These are phyloP conservation scores for Vitis vinifera DNA, from an alignment of 164 flowering plant genomes.

Conservation along the genomic window DNA sequence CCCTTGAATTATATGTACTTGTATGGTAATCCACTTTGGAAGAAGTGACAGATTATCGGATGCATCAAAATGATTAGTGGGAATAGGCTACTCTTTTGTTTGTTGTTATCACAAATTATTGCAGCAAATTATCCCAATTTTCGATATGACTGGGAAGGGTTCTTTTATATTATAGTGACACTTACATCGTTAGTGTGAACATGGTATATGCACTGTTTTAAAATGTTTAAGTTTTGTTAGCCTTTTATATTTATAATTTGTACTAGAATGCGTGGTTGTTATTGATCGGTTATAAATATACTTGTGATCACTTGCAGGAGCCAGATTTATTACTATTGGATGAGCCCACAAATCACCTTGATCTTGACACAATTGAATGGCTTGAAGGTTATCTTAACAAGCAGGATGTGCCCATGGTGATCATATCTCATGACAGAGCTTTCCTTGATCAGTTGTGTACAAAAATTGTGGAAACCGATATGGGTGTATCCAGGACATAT, in stretches of 20 bases:
- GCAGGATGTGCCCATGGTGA: constrained; percentile 96
- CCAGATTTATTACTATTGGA: constrained; percentile 94
- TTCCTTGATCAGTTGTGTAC: constrained; percentile 97
- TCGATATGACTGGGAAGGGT: neutral
- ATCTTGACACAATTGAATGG: constrained; percentile 98
- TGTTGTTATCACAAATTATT: too few species aligned
- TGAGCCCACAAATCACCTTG: constrained; percentile 99
- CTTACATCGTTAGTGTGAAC: neutral
- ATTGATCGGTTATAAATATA: neutral
- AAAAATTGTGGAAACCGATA: constrained; percentile 97
- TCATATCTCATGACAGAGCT: constrained; percentile 99
- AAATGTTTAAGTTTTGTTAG: neutral
- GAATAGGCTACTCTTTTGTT: neutral
- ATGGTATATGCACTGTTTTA: neutral
- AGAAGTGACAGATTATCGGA: neutral
- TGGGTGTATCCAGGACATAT: constrained; percentile 94
- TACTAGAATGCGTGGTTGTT: neutral
- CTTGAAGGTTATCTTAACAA: constrained; percentile 86
- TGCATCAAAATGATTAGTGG: neutral
- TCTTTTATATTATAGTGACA: too few species aligned
- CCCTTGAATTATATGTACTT: neutral
- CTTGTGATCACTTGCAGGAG: constrained; percentile 53
- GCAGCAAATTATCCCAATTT: neutral
- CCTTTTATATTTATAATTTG: neutral
- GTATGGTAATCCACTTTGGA: neutral